Evolutionary conservation across 345 rosid species (phyloP).

Genomic region (Bruguiera gymnorhiza): DNA sequence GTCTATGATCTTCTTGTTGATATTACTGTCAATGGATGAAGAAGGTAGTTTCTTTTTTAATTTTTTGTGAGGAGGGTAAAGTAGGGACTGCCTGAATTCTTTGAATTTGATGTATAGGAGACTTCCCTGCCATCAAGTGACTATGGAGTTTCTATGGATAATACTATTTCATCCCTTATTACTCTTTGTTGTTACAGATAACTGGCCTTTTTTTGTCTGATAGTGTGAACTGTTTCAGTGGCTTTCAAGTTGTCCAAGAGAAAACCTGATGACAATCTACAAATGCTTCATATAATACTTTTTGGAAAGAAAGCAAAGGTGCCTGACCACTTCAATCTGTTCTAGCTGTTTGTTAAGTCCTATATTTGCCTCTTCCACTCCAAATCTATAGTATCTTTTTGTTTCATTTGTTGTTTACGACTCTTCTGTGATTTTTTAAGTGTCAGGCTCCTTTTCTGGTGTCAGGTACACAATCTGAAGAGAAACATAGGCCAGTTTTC

Average conservation of each 20-base stretch:
- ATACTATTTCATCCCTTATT: slow-evolving; percentile 6
- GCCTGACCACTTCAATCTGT: neutral
- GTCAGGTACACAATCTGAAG: slow-evolving; percentile 76
- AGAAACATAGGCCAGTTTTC: slow-evolving; percentile 88
- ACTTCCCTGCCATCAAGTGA: neutral
- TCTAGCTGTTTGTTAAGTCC: neutral
- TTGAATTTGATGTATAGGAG: neutral
- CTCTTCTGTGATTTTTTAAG: neutral
- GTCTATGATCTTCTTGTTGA: neutral
- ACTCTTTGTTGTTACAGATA: slow-evolving; percentile 10
- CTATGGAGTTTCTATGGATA: neutral
- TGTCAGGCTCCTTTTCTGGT: neutral
- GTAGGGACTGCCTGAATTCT: neutral
- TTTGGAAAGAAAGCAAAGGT: slow-evolving; percentile 99
- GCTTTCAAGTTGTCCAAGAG: slow-evolving; percentile 95
- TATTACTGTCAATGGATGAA: neutral
- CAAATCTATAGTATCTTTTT: neutral
- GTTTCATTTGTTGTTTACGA: neutral
- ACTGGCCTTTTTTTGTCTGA: slow-evolving; percentile 23
- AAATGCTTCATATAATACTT: slow-evolving; percentile 66
- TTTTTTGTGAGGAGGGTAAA: neutral
- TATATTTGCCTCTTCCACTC: too few species aligned
- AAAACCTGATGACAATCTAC: slow-evolving; percentile 84
- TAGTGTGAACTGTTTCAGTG: slow-evolving; percentile 56
- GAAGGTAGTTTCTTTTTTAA: neutral